Conservation (phyloP, 495 filamentous ascomycete species). For the Sordaria brevicollis region DNA sequence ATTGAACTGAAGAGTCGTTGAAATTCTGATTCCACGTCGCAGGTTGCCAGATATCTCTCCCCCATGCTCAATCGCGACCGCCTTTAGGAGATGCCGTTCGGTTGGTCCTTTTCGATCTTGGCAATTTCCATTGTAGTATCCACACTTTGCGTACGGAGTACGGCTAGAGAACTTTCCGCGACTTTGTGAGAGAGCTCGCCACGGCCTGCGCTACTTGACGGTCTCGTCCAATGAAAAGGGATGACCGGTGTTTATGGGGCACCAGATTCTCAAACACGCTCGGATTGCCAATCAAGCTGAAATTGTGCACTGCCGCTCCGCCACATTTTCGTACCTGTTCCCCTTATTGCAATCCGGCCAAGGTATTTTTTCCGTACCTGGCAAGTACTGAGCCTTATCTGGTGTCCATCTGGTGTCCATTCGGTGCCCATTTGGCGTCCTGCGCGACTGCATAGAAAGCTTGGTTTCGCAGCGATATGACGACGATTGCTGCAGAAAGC, state of each 20-base stretch:
- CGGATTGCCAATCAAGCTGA: conserved; percentile 2
- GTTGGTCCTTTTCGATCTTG: background rate
- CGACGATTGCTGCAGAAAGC: background rate
- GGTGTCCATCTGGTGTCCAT: background rate
- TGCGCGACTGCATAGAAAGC: background rate
- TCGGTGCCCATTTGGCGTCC: background rate
- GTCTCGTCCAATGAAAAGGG: conserved; percentile 5
- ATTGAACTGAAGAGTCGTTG: background rate
- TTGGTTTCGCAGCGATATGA: conserved; percentile 1
- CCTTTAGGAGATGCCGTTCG: background rate
- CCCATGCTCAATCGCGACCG: background rate
- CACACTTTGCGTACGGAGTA: background rate
- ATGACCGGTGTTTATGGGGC: background rate
- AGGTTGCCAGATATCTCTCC: background rate
- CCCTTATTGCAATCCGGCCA: conserved; percentile 5
- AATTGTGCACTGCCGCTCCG: conserved; percentile 12
- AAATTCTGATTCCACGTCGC: background rate
- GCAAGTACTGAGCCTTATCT: background rate
- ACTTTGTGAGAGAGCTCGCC: conserved; percentile 1
- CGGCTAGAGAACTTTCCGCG: background rate
- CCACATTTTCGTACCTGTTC: conserved; percentile 8
- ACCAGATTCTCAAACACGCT: background rate
- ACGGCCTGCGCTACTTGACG: conserved; percentile 8
- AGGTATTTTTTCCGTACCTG: conserved; percentile 6
- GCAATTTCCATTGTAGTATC: background rate